phyloP scores from a whole-genome alignment of 164 flowering plant species.

The Magnolia changhungtana region DNA sequence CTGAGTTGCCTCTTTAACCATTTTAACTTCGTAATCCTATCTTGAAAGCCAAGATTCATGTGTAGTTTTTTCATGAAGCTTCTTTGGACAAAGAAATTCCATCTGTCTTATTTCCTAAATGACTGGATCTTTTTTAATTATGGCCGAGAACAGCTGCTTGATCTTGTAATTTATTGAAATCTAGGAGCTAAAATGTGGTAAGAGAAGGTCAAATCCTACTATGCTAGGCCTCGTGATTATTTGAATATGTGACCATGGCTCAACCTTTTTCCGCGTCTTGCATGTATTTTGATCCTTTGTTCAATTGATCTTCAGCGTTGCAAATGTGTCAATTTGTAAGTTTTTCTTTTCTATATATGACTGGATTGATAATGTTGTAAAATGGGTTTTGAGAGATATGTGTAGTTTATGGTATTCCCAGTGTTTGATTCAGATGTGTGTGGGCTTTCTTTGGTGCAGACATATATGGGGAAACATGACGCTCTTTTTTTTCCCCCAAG shows the following conservation, averaged over 20 bases:
- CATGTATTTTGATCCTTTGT: neutral
- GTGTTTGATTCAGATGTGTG: neutral
- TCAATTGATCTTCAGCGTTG: neutral
- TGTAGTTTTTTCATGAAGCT: constrained; percentile 26
- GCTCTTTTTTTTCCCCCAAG: neutral
- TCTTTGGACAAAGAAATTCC: constrained; percentile 19
- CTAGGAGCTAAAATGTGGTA: neutral
- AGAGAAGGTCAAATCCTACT: neutral
- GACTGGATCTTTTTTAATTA: neutral
- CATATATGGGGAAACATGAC: neutral
- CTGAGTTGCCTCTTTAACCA: neutral
- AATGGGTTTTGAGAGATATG: too few species aligned
- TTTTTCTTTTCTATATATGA: neutral
- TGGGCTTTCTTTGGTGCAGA: too few species aligned
- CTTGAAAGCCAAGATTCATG: constrained; percentile 21
- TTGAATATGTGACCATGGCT: too few species aligned
- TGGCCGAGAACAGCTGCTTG: too few species aligned
- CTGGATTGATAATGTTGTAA: neutral
- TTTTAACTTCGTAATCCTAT: neutral
- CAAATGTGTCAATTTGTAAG: neutral
- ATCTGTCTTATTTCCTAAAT: neutral
- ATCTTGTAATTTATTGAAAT: too few species aligned
- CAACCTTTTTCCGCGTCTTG: too few species aligned
- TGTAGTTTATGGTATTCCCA: neutral
- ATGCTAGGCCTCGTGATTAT: neutral